A percentile compares a stretch with the other conserved stretches of the same genome.
phyloP scores from a whole-genome alignment of 2,329 filamentous ascomycete species.

The Ilyonectria sp. region DNA sequence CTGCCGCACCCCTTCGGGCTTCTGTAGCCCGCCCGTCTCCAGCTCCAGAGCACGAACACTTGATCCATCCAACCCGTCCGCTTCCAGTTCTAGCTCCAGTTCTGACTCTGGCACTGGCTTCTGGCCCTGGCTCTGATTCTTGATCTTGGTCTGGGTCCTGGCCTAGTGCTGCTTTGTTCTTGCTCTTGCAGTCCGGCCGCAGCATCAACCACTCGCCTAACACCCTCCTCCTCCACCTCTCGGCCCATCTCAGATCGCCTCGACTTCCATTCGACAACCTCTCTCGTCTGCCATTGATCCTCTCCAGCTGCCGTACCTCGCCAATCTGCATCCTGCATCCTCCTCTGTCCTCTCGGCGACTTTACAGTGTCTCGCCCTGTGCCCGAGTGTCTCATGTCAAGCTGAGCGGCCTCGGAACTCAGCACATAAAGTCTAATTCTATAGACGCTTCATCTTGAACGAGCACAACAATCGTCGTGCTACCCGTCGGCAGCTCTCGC shows the following conservation, averaged over 20 bases:
- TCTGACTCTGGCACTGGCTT: neutral
- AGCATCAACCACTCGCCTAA: neutral
- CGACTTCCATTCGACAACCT: slow-evolving; percentile 17
- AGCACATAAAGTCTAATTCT: slow-evolving; percentile 39
- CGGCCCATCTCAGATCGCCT: neutral
- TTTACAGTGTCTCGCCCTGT: slow-evolving; percentile 7
- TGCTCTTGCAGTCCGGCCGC: neutral
- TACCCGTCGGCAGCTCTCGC: slow-evolving; percentile 31
- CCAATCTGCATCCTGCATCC: slow-evolving; percentile 4
- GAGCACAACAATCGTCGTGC: slow-evolving; percentile 40
- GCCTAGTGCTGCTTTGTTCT: slow-evolving; percentile 1
- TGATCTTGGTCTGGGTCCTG: slow-evolving; percentile 5
- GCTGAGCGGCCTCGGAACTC: slow-evolving; percentile 15
- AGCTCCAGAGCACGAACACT: slow-evolving; percentile 1
- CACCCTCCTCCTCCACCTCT: slow-evolving; percentile 12
- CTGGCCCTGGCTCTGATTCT: neutral
- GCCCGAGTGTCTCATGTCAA: slow-evolving; percentile 11
- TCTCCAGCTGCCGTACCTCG: slow-evolving; percentile 4
- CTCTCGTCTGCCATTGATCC: slow-evolving; percentile 17
- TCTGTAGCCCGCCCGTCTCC: neutral
- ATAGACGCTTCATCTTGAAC: slow-evolving; percentile 41
- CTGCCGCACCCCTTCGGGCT: neutral
- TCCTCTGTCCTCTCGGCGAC: neutral
- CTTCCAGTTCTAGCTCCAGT: slow-evolving; percentile 22
- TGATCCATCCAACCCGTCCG: slow-evolving; percentile 11